A percentile compares a stretch with the other conserved stretches of the same genome.
Evolutionary conservation across 169 alveolate genomes (phyloP).

Genomic region (Plasmodium yoelii): DNA sequence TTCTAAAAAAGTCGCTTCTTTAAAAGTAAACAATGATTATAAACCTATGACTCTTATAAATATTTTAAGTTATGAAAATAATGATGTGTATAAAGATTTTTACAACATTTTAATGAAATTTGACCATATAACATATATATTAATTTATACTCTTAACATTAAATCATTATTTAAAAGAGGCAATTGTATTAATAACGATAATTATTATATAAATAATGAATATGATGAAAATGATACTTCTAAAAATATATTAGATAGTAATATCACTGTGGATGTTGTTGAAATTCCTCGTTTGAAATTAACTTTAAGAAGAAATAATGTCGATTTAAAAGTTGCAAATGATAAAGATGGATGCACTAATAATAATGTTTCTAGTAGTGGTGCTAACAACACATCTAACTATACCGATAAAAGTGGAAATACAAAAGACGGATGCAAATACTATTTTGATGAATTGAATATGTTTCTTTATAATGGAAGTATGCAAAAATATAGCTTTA

Average conservation of each 20-base stretch:
- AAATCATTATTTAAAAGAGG: conserved; percentile 34
- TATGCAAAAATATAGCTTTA: conserved; percentile 53
- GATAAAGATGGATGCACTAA: neutral
- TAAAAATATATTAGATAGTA: neutral
- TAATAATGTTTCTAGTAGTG: neutral
- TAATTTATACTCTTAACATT: conserved; percentile 51
- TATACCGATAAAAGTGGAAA: neutral
- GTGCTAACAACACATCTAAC: neutral
- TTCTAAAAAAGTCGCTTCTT: conserved; percentile 38
- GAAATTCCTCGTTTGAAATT: conserved; percentile 73
- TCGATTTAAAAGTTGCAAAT: conserved; percentile 11
- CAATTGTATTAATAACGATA: neutral
- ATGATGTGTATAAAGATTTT: conserved; percentile 63
- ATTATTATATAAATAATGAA: neutral
- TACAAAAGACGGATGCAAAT: conserved; percentile 38
- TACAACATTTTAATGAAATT: conserved; percentile 49
- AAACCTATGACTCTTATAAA: conserved; percentile 61
- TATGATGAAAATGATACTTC: neutral
- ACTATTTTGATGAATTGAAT: conserved; percentile 67
- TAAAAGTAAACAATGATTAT: conserved; percentile 48
- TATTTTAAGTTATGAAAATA: conserved; percentile 61
- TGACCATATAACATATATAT: conserved; percentile 67
- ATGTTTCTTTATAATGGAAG: conserved; percentile 66
- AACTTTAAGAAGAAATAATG: conserved; percentile 37
- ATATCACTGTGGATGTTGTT: conserved; percentile 37